These are phyloP conservation scores for Aspergillus leporis DNA, from an alignment of 495 filamentous ascomycete genomes.

Conservation along the genomic window DNA sequence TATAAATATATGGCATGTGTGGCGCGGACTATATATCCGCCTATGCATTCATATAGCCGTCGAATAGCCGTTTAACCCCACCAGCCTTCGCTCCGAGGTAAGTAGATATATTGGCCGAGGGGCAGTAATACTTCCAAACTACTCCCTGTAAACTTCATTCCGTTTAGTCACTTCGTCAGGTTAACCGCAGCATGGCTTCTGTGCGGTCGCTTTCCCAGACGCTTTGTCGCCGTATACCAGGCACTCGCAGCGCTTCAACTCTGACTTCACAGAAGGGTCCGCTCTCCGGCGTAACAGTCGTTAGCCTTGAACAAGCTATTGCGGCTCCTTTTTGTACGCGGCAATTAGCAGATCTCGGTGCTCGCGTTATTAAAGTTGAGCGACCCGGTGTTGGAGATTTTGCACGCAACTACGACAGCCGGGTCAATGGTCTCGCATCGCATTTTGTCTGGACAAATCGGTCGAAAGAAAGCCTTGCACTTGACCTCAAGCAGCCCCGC, in stretches of 20 bases:
- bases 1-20: not conserved
- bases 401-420: conserved; percentile 49
- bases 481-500: conserved; percentile 45
- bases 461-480: conserved; percentile 50
- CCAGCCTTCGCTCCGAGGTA: not conserved
- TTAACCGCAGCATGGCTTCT: not conserved
- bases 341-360: conserved; percentile 52
- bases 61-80: not conserved
- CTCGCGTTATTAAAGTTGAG: conserved; percentile 55
- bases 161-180: not conserved
- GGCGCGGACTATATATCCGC: not conserved
- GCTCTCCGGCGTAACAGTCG: conserved; percentile 48
- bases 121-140: not conserved
- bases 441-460: conserved; percentile 57
- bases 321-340: conserved; percentile 54
- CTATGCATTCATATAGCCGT: not conserved
- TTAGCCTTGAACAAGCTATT: conserved; percentile 56
- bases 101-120: not conserved
- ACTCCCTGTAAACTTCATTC: no score
- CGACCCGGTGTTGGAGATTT: conserved; percentile 51
- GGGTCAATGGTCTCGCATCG: conserved; percentile 48
- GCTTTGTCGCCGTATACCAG: not conserved
- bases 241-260: conserved; percentile 4
- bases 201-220: not conserved
- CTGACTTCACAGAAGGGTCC: conserved; percentile 22